phyloP scores from a whole-genome alignment of 805 yeast species.

The Suhomyces prunicola region DNA sequence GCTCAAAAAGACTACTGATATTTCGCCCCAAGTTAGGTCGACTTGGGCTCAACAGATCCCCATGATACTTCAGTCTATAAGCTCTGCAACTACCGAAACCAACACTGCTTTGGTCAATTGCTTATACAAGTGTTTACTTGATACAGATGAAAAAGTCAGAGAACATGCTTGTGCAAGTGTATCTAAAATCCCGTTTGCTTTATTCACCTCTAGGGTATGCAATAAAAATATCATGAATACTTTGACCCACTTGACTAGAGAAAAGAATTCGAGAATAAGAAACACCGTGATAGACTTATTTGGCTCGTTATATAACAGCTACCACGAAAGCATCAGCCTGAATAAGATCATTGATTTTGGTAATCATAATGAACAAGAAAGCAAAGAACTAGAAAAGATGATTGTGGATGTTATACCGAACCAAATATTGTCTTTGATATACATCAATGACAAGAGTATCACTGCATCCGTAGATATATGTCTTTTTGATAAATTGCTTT shows the following conservation, averaged over 20 bases:
- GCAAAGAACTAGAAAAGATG: conserved; percentile 25
- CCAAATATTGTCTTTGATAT: conserved; percentile 59
- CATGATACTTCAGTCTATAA: conserved; percentile 40
- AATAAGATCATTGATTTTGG: conserved; percentile 31
- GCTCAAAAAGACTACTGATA: conserved; percentile 73
- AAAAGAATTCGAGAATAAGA: conserved; percentile 64
- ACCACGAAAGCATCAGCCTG: conserved; percentile 22
- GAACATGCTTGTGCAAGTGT: conserved; percentile 55
- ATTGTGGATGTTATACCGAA: conserved; percentile 57
- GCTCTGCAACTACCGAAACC: conserved; percentile 49
- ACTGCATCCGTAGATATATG: conserved; percentile 62
- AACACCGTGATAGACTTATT: conserved; percentile 52
- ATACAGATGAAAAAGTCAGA: conserved; percentile 72
- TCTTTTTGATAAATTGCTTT: conserved; percentile 59
- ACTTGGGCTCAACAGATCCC: conserved; percentile 67
- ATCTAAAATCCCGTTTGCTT: conserved; percentile 42
- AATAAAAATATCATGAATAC: conserved; percentile 48
- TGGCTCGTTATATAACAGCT: conserved; percentile 53
- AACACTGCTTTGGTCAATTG: conserved; percentile 43
- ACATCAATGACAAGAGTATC: conserved; percentile 67
- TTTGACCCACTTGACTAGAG: conserved; percentile 65
- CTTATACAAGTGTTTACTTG: conserved; percentile 65
- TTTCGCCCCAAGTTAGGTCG: conserved; percentile 58
- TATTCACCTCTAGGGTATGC: conserved; percentile 48
- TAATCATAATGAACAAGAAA: conserved; percentile 17